Evolutionary conservation across 2,329 filamentous ascomycete species (phyloP).

Genomic region (Akanthomyces dipterigenus): DNA sequence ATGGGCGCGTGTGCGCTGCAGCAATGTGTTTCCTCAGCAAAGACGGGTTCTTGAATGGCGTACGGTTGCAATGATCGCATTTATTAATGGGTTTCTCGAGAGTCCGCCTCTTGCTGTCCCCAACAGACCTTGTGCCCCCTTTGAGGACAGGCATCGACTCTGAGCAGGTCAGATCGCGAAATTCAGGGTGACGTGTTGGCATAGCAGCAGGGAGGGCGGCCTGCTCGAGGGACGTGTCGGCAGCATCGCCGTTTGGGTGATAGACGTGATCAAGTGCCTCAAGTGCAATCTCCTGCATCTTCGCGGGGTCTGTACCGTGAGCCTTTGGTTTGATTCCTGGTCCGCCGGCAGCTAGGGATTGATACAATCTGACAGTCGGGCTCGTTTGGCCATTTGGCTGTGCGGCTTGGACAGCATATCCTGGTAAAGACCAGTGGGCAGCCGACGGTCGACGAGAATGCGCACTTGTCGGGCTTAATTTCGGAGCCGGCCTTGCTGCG

Average conservation of each 20-base stretch:
- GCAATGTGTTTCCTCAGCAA: slow-evolving; percentile 61
- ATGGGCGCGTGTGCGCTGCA: slow-evolving; percentile 63
- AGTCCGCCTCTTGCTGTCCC: slow-evolving; percentile 39
- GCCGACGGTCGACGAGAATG: not conserved
- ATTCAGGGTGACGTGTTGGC: not conserved
- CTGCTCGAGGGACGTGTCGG: slow-evolving; percentile 9
- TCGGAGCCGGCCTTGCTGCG: not conserved
- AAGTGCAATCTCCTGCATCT: slow-evolving; percentile 61
- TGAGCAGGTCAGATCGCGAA: slow-evolving; percentile 8
- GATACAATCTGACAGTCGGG: not conserved
- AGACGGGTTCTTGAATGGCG: slow-evolving; percentile 60
- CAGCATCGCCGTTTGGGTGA: slow-evolving; percentile 41
- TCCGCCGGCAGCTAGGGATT: not conserved
- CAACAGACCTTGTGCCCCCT: slow-evolving; percentile 27
- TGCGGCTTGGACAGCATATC: not conserved
- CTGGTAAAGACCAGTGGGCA: not conserved
- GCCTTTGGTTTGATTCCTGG: slow-evolving; percentile 26
- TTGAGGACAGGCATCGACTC: slow-evolving; percentile 3
- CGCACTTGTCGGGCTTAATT: not conserved
- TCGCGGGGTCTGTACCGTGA: slow-evolving; percentile 50
- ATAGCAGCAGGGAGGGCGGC: slow-evolving; percentile 6
- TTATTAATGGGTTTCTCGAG: slow-evolving; percentile 53
- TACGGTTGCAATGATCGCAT: slow-evolving; percentile 54
- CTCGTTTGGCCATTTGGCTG: slow-evolving; percentile 21
- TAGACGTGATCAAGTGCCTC: slow-evolving; percentile 59